Evolutionary conservation across 768 basidiomycete species (phyloP), one percentile per base, ranked within the genome.

Genomic region (Glaciozyma martinii): DNA sequence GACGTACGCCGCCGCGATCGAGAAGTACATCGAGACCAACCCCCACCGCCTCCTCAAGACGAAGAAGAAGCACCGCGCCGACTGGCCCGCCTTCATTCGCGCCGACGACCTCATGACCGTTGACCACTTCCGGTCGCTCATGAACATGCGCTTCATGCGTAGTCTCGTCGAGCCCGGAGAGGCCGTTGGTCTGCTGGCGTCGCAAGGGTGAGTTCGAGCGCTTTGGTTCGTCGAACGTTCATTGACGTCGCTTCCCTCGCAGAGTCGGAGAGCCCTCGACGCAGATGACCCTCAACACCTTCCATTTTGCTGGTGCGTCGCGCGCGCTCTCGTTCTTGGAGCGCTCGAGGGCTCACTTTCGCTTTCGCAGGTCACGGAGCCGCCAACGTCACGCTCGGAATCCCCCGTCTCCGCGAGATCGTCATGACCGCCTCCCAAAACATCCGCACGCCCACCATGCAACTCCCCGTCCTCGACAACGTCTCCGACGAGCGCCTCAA

Each of bases 201-300:
- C 94, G 23, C 95, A 99, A 80, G 90, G 93, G 94, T 93, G 76
- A 68, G 83, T 79, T 32, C 40, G 12, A 57, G 27, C 47, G 30
- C 33, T n/a, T 58, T 52, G 9, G 10, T 53, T 42, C 58, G 21
- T 15, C 12, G 37, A 40, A 49, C 23, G 29, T 21, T 19, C 32
- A 25, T 32, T 67, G n/a, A 46, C 59, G 52, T n/a, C 61, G 55
- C 59, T 60, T 23, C 32, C 21, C 10, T 13, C 60, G 12, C 65
- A 98, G 95, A 78, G 84, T 99, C 50, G 95, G 95, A 59, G 95
- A 99, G 76, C 95, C 95, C 7, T 99, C 95, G 21, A 99, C 95
- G 0, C 95, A 99, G 76, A 99, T 99, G 95, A 99, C 95, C 13
- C 79, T 99, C 68, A 99, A 99, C 76, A 99, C 95, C 18, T 99